A percentile compares a stretch with the other conserved stretches of the same genome.
phyloP scores from a whole-genome alignment of 2,329 filamentous ascomycete species.

The Penicillium sp. region DNA sequence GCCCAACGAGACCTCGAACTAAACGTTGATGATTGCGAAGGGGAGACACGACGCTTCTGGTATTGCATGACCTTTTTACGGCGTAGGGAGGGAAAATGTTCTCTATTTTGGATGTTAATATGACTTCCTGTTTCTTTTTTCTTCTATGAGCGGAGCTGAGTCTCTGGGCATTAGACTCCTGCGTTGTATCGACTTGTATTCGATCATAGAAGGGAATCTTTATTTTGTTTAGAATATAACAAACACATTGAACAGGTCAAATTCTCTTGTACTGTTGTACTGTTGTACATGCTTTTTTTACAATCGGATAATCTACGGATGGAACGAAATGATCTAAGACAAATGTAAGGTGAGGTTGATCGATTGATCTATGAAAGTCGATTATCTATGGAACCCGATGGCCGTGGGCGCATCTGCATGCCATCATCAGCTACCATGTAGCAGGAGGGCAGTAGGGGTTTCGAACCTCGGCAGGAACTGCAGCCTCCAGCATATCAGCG shows the following conservation, averaged over 20 bases:
- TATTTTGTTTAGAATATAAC: conserved; percentile 14
- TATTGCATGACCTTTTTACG: conserved; percentile 44
- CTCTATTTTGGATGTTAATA: conserved; percentile 41
- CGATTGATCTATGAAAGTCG: not conserved
- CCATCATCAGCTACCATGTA: not conserved
- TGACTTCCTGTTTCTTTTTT: conserved; percentile 36
- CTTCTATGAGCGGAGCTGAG: conserved; percentile 31
- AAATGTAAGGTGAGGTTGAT: not conserved
- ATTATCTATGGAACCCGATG: not conserved
- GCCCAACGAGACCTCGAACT: conserved; percentile 52
- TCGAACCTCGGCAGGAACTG: not conserved
- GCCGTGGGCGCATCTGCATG: not conserved
- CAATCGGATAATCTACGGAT: not conserved
- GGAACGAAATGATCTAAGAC: not conserved
- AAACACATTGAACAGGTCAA: conserved; percentile 8
- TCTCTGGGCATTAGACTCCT: conserved; percentile 13
- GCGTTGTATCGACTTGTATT: conserved; percentile 20
- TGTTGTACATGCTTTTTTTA: not conserved
- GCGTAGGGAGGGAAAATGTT: conserved; percentile 44
- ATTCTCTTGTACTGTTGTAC: not conserved
- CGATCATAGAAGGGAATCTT: conserved; percentile 22
- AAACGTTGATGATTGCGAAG: conserved; percentile 27
- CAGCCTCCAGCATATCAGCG: not conserved
- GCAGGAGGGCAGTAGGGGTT: not conserved
- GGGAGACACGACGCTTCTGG: conserved; percentile 32